Evolutionary conservation across 306 rosid genomes (phyloP).

Genomic region (Ormosia emarginata): DNA sequence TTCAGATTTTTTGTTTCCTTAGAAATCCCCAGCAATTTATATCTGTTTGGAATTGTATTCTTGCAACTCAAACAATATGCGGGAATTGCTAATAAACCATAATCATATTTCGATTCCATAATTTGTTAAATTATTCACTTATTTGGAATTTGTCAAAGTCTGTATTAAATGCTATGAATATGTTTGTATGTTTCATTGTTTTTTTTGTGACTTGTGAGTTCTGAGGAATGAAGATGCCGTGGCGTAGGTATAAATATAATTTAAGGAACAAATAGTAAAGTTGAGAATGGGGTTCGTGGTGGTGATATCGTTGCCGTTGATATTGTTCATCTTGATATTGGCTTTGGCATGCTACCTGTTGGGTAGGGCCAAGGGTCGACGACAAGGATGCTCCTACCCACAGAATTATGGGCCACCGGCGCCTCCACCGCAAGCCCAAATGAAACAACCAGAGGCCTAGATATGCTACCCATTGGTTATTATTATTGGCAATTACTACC

Average conservation of each 20-base stretch:
- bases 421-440: slow-evolving; percentile 42
- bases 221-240: not conserved
- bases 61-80: not conserved
- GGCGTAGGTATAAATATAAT: not conserved
- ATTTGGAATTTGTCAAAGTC: not conserved
- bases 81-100: not conserved
- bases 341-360: slow-evolving; percentile 51
- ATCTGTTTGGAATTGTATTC: not conserved
- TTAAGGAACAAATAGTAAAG: not conserved
- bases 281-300: slow-evolving; percentile 34
- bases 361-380: slow-evolving; percentile 40
- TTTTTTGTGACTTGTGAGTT: not conserved
- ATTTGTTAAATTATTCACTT: not conserved
- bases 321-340: slow-evolving; percentile 46
- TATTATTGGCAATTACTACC: too few species aligned
- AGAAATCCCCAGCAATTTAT: not conserved
- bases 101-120: not conserved
- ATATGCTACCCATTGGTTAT: not conserved
- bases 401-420: slow-evolving; percentile 41
- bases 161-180: not conserved
- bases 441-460: not conserved
- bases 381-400: slow-evolving; percentile 17
- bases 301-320: slow-evolving; percentile 50
- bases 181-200: not conserved
- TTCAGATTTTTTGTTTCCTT: too few species aligned